Base-by-base conservation (phyloP, 2,329 filamentous ascomycete species). In the Penicillium sp. region DNA sequence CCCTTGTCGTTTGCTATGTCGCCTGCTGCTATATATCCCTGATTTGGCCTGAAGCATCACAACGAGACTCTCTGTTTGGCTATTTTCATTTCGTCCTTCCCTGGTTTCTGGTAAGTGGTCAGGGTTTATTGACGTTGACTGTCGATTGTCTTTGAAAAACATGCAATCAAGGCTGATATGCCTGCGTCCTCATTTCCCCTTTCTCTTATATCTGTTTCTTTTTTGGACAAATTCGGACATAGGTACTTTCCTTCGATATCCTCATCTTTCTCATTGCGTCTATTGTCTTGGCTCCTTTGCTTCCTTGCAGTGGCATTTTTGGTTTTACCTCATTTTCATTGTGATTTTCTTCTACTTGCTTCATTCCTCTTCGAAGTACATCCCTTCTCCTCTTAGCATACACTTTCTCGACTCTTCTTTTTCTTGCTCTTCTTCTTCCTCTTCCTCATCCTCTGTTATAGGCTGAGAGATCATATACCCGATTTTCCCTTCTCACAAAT, bases 41-140 rank as follows among this genome's bases (percentile, higher is more conserved):
- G 55, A 57, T 58, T 58, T 56, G 57, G 58, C 57, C 52, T 57
- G 58, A 59, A 60, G 56, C 58, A 59, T 53, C 49, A 55, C 48
- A 55, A 44, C 51, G 44, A 53, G 50, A 53, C n/a, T n/a, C 52
- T 49, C 37, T 48, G 38, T 31, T 22, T 32, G 34, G 17, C 26
- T 43, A 31, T 15, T 42, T 26, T 35, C 19, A 39, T 38, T 31
- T 53, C 31, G 19, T 37, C 43, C 29, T 45, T 49, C 51, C 49
- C 31, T 31, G 12, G 6, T 29, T 38, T 37, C 28, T 45, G 41
- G 32, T 26, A 19, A 33, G 15, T 17, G 15, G 4, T 19, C 40
- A 21, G 26, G 33, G 12, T 44, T 12, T 38, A 4, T 44, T 31
- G 22, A 29, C 17, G 7, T n/a, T 22, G 39, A n/a, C 19, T 42